Base-by-base conservation (phyloP, 768 basidiomycete genomes). In the Termitomyces sp. region DNA sequence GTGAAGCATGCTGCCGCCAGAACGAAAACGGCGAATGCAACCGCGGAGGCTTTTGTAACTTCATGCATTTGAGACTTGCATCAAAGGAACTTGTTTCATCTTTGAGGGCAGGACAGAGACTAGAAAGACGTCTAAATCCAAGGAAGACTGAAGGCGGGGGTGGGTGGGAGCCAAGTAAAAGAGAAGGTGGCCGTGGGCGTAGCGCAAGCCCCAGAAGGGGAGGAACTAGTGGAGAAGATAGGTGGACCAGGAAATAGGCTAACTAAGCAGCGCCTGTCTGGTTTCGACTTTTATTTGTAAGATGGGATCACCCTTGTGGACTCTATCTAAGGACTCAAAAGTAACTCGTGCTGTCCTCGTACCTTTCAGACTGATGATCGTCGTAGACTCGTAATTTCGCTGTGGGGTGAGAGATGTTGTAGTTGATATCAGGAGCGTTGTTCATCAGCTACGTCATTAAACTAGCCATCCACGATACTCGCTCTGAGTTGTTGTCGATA, bases 1-100 rank as follows among this genome's bases (percentile, higher is more conserved):
- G 95, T 51, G 97, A 99, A 75, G 95, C 95, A 0, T 99, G 97
- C 70, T 99, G 97, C 72, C 85, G 97, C 48, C 97, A 99, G 72
- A 98, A 99, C 66, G 97, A 99, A 71, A 90, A 98, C 65, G 97
- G 97, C 8, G 92, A 96, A 73, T 99, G 97, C 72, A 96, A 96
- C 66, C 87, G 97, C 44, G 97, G 96, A 32, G 94, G 94, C 2
- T 98, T 97, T 76, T 98, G 96, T 74, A 98, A 99, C 72, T 99
- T 99, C 69, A 97, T 98, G 93, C 95, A 98, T 75, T 78, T 98
- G 35, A 86, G 92, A 14, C 80, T 93, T 22, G 91, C 95, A 5
- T 90, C 93, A 32, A 86, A 88, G 68, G 86, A 92, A 12, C 81
- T 97, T 13, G 89, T 92, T 2, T 83, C 81, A 45, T 84, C 88